Conservation (phyloP, 2,329 filamentous ascomycete species). For the Orbilia javanica region DNA sequence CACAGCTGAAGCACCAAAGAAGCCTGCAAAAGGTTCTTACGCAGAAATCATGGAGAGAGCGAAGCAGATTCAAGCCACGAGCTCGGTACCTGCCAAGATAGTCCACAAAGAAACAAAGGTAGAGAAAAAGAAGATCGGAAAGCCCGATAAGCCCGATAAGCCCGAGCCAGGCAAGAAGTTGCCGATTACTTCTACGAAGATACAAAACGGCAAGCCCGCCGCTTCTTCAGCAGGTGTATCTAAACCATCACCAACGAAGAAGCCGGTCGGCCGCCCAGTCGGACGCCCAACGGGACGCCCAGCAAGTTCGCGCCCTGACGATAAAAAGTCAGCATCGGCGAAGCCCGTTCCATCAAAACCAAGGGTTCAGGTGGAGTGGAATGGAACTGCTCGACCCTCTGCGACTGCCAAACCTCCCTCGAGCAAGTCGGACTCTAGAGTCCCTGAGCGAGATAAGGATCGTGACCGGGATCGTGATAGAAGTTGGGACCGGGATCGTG, state of each 20-base stretch:
- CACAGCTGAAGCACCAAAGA: conserved; percentile 46
- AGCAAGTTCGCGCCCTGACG: not conserved
- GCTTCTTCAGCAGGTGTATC: conserved; percentile 13
- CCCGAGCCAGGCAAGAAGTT: conserved; percentile 36
- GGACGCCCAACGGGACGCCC: conserved; percentile 8
- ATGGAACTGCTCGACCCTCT: conserved; percentile 48
- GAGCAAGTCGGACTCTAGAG: conserved; percentile 20
- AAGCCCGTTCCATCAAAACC: conserved; percentile 25
- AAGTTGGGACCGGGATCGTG: conserved; percentile 39
- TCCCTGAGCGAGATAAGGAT: conserved; percentile 16
- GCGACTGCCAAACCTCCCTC: conserved; percentile 24
- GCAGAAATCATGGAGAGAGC: conserved; percentile 55
- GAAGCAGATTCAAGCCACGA: conserved; percentile 50
- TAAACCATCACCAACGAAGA: conserved; percentile 28
- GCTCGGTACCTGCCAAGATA: conserved; percentile 44
- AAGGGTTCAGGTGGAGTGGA: conserved; percentile 42
- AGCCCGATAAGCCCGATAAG: conserved; percentile 47
- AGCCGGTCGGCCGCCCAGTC: conserved; percentile 6
- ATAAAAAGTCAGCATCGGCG: conserved; percentile 32
- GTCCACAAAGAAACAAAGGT: conserved; percentile 53
- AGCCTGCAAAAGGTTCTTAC: conserved; percentile 50
- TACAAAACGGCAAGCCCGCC: not conserved
- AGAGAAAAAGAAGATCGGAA: conserved; percentile 51
- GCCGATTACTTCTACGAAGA: conserved; percentile 9
- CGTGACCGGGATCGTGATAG: conserved; percentile 13